These are phyloP conservation scores for Aspergillus pseudoviridinutans DNA, from an alignment of 2,329 filamentous ascomycete genomes.

Conservation along the genomic window DNA sequence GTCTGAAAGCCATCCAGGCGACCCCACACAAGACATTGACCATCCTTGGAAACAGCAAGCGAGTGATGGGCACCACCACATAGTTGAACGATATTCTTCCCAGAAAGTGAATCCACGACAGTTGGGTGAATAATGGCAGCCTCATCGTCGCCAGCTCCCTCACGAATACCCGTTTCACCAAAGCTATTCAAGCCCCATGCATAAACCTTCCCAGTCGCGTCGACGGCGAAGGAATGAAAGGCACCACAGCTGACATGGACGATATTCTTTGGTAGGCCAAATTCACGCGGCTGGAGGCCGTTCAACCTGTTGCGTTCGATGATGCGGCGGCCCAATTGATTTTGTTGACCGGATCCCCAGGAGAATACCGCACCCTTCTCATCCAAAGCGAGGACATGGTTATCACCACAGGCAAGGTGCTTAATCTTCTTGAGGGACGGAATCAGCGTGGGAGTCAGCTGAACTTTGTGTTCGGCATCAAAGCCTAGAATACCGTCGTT, in stretches of 20 bases:
- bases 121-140: conserved; percentile 69
- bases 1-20: conserved; percentile 57
- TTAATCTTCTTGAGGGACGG: conserved; percentile 52
- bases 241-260: conserved; percentile 64
- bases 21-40: conserved; percentile 58
- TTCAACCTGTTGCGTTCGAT: conserved; percentile 56
- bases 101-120: conserved; percentile 61
- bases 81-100: conserved; percentile 63
- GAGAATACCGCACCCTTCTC: conserved; percentile 57
- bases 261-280: conserved; percentile 57
- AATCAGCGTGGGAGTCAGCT: conserved; percentile 45
- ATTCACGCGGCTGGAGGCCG: conserved; percentile 53
- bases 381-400: conserved; percentile 57
- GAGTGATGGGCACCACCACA: conserved; percentile 75
- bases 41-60: conserved; percentile 50
- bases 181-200: conserved; percentile 87
- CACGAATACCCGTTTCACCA: conserved; percentile 68
- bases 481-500: conserved; percentile 63
- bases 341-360: conserved; percentile 66
- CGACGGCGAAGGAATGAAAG: conserved; percentile 77
- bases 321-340: conserved; percentile 63
- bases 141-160: conserved; percentile 62
- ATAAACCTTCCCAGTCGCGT: conserved; percentile 65
- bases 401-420: conserved; percentile 52
- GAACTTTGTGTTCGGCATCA: conserved; percentile 44